Percentiles rank a stretch among this genome's conserved stretches.
Conservation (phyloP, 225 moss, liverwort and hornwort genomes). For the Antitrichia curtipendula region DNA sequence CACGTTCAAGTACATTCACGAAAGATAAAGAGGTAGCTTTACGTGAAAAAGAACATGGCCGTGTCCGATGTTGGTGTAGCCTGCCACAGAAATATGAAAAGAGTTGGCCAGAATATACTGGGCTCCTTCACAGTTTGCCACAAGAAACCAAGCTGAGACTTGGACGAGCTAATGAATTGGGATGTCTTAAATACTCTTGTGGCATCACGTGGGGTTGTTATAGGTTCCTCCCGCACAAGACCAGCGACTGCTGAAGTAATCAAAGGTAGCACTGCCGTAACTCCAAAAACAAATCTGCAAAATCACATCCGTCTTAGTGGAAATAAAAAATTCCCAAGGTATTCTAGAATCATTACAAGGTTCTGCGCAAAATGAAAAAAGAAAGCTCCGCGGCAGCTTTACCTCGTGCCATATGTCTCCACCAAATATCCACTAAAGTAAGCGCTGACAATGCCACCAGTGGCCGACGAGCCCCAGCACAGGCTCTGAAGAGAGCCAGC, state of each 20-base stretch:
- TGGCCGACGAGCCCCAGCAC: slow-evolving; percentile 61
- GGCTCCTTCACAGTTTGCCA: slow-evolving; percentile 94
- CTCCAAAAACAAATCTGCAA: slow-evolving; percentile 58
- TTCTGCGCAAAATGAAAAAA: background rate
- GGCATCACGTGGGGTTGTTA: background rate
- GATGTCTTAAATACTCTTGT: slow-evolving; percentile 1
- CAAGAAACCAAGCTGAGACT: slow-evolving; percentile 59
- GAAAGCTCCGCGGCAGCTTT: background rate
- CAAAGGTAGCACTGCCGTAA: slow-evolving; percentile 45
- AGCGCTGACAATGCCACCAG: slow-evolving; percentile 55
- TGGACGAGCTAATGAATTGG: slow-evolving; percentile 46
- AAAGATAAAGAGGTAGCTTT: background rate
- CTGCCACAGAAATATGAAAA: slow-evolving; percentile 97
- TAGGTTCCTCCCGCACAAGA: slow-evolving; percentile 46
- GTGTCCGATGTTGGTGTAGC: slow-evolving; percentile 95
- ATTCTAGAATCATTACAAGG: background rate
- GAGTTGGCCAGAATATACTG: slow-evolving; percentile 80
- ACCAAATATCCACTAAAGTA: slow-evolving; percentile 60
- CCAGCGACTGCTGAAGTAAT: slow-evolving; percentile 60
- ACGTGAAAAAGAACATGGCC: slow-evolving; percentile 99
- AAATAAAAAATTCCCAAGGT: background rate
- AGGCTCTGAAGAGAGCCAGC: slow-evolving; percentile 60
- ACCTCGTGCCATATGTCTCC: slow-evolving; percentile 57
- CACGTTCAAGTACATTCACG: background rate
- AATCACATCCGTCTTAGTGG: background rate